phyloP scores from a whole-genome alignment of 2,329 filamentous ascomycete species.

The Penicillium verrucosum region DNA sequence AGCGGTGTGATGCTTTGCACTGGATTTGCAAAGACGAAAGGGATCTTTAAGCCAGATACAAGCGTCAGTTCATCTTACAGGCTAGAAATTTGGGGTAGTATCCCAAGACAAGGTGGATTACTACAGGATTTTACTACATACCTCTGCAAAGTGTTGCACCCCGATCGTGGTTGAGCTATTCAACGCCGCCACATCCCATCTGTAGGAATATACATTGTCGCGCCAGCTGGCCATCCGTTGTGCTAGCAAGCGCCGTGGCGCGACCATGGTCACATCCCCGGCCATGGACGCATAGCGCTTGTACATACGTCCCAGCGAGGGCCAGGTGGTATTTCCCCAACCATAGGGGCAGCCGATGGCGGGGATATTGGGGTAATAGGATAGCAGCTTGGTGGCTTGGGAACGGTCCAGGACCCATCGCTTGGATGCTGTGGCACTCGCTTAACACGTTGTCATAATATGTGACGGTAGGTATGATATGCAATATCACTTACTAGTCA shows the following conservation, averaged over 20 bases:
- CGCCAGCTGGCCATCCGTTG: constrained; percentile 23
- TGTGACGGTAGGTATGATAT: background rate
- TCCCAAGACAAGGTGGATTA: background rate
- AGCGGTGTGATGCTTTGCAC: constrained; percentile 28
- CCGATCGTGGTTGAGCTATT: constrained; percentile 28
- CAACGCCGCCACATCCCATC: constrained; percentile 31
- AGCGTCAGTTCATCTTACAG: background rate
- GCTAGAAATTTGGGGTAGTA: background rate
- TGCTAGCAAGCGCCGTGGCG: constrained; percentile 29
- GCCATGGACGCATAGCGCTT: constrained; percentile 33
- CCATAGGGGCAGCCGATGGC: constrained; percentile 47
- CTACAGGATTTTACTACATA: constrained; percentile 3
- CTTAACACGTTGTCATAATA: constrained; percentile 11
- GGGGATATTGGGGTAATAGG: constrained; percentile 52
- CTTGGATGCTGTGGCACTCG: constrained; percentile 19
- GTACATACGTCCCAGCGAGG: constrained; percentile 25
- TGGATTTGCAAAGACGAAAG: constrained; percentile 33
- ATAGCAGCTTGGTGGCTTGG: constrained; percentile 41
- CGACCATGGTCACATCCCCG: constrained; percentile 29
- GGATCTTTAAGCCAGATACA: constrained; percentile 21
- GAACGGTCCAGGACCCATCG: constrained; percentile 28
- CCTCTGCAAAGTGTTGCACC: constrained; percentile 33
- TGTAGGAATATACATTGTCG: constrained; percentile 26
- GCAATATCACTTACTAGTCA: constrained; percentile 19
- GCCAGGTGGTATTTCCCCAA: constrained; percentile 34